A percentile compares a stretch with the other conserved stretches of the same genome.
These are phyloP conservation scores for Porpolomopsis calyptriformis DNA, from an alignment of 768 basidiomycete genomes.

Conservation along the genomic window DNA sequence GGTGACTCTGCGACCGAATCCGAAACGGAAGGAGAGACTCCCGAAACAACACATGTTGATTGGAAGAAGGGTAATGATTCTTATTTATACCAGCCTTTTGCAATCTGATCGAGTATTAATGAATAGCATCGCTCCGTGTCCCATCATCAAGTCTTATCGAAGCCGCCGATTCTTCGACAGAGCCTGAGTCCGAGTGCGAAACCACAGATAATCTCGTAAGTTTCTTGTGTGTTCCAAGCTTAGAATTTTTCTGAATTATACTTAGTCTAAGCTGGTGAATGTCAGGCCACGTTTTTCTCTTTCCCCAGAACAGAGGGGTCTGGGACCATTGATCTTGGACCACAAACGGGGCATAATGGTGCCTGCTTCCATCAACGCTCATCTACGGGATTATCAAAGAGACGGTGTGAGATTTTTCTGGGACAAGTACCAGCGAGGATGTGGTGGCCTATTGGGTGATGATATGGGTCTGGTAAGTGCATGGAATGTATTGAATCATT, in stretches of 20 bases:
- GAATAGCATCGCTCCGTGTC: no score
- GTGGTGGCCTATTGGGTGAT: slow-evolving; percentile 83
- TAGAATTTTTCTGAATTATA: no score
- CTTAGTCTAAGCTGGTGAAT: slow-evolving; percentile 26
- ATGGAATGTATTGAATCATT: no score
- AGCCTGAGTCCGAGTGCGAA: slow-evolving; percentile 23
- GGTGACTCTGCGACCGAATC: slow-evolving; percentile 26
- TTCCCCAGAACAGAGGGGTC: slow-evolving; percentile 28
- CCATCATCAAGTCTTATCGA: no score
- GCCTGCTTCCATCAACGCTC: slow-evolving; percentile 68
- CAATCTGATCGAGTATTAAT: no score
- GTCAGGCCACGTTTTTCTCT: slow-evolving; percentile 50
- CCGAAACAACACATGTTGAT: not conserved
- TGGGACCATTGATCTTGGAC: slow-evolving; percentile 44
- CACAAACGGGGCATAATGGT: slow-evolving; percentile 35
- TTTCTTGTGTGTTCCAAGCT: no score
- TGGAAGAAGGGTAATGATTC: no score
- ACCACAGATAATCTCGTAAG: slow-evolving; percentile 17
- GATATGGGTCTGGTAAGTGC: slow-evolving; percentile 77
- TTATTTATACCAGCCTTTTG: no score
- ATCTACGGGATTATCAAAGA: slow-evolving; percentile 84
- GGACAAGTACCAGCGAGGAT: slow-evolving; percentile 50
- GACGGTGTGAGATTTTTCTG: slow-evolving; percentile 81
- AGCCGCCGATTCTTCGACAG: not conserved
- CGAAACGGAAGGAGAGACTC: slow-evolving; percentile 17